phyloP scores from a whole-genome alignment of 169 alveolate genomes.

The Plasmodium reichenowi region DNA sequence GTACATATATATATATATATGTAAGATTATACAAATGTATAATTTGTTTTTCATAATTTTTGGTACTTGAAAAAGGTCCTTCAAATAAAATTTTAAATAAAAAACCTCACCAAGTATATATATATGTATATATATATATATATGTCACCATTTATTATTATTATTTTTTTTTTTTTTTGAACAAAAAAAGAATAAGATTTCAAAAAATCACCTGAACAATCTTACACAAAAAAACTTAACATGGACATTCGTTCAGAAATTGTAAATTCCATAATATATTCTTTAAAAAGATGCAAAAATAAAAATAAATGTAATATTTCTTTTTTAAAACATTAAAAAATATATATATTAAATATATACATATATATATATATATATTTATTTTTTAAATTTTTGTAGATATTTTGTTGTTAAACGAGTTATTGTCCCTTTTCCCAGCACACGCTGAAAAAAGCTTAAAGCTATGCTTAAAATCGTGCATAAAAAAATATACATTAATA shows the following conservation, averaged over 20 bases:
- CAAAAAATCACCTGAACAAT: not conserved
- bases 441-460: slow-evolving; percentile 75
- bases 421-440: slow-evolving; percentile 56
- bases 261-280: slow-evolving; percentile 51
- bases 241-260: slow-evolving; percentile 68
- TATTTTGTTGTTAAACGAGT: slow-evolving; percentile 57
- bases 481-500: slow-evolving; percentile 50
- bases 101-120: too few relatives aligned
- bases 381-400: slow-evolving; percentile 49
- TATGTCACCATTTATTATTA: too few relatives aligned
- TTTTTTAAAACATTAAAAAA: too few relatives aligned
- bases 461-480: slow-evolving; percentile 47
- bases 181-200: too few relatives aligned
- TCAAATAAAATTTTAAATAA: too few relatives aligned
- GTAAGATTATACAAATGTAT: too few relatives aligned
- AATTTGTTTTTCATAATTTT: too few relatives aligned
- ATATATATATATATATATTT: not conserved
- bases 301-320: slow-evolving; percentile 55
- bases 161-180: too few relatives aligned
- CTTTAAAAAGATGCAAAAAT: slow-evolving; percentile 66
- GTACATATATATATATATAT: too few relatives aligned
- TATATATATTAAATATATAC: not conserved
- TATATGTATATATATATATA: too few relatives aligned
- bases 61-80: too few relatives aligned
- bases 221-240: slow-evolving; percentile 22